phyloP scores from a whole-genome alignment of 2,329 filamentous ascomycete species.

The Parascedosporium putredinis region DNA sequence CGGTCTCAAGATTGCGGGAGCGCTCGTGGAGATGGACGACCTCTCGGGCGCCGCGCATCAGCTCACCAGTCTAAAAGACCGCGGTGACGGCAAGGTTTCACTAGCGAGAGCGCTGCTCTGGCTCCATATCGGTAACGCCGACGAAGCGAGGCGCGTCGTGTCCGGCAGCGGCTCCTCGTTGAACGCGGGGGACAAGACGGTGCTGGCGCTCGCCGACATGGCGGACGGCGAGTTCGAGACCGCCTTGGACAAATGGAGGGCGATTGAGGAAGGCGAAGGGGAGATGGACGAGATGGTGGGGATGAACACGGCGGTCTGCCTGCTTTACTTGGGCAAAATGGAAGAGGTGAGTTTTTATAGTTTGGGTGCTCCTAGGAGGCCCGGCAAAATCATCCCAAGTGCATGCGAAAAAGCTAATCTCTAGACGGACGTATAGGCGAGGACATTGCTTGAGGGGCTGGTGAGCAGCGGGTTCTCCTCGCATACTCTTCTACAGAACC shows the following conservation, averaged over 20 bases:
- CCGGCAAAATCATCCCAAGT: too few species aligned
- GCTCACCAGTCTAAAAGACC: conserved; percentile 45
- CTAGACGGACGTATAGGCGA: conserved; percentile 38
- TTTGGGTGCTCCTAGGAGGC: too few species aligned
- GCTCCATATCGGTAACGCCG: conserved; percentile 68
- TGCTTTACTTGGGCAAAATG: conserved; percentile 72
- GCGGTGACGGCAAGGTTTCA: conserved; percentile 28
- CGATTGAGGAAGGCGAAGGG: conserved; percentile 27
- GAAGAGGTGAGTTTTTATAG: conserved; percentile 58
- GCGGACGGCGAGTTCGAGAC: conserved; percentile 62
- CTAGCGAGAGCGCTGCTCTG: conserved; percentile 56
- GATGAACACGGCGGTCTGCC: conserved; percentile 75
- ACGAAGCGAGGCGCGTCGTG: conserved; percentile 51
- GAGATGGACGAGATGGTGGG: conserved; percentile 55
- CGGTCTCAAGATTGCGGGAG: conserved; percentile 55
- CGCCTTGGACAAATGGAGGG: conserved; percentile 54
- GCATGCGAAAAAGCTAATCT: neutral
- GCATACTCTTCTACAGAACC: conserved; percentile 75
- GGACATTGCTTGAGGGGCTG: conserved; percentile 54
- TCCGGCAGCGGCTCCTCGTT: conserved; percentile 15
- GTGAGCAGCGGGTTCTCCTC: conserved; percentile 56
- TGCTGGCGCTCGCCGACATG: conserved; percentile 65
- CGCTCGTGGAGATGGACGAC: conserved; percentile 80
- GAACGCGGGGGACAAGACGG: conserved; percentile 33
- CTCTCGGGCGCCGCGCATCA: conserved; percentile 68